Conservation (phyloP, 108 stramenopile species). For the Pseudonitzschia multiseries region DNA sequence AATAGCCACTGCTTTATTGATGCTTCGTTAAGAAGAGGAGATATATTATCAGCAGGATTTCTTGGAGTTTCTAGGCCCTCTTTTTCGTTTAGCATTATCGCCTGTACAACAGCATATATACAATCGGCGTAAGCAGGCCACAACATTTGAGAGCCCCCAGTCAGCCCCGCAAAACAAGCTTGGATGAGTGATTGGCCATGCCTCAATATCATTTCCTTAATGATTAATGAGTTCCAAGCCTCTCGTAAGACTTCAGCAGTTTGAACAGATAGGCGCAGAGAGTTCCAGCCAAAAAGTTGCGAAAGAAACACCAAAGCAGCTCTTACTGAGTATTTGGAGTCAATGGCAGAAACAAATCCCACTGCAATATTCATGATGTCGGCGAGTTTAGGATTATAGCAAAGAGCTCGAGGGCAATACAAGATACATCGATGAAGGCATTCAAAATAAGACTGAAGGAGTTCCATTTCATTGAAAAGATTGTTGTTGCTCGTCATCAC, state of each 20-base stretch:
- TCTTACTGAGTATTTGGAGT: slow-evolving; percentile 55
- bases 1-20: slow-evolving; percentile 30
- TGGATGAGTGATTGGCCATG: slow-evolving; percentile 42
- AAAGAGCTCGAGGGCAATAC: slow-evolving; percentile 52
- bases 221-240: slow-evolving; percentile 8
- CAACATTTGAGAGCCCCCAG: slow-evolving; percentile 60
- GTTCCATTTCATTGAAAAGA: slow-evolving; percentile 32
- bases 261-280: slow-evolving; percentile 30
- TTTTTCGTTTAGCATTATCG: slow-evolving; percentile 25
- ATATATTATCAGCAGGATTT: slow-evolving; percentile 16
- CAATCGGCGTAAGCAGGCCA: slow-evolving; percentile 52
- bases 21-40: slow-evolving; percentile 14
- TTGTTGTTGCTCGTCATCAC: slow-evolving; percentile 27
- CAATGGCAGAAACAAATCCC: slow-evolving; percentile 47
- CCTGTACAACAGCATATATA: slow-evolving; percentile 43
- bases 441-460: slow-evolving; percentile 53
- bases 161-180: slow-evolving; percentile 44
- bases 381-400: slow-evolving; percentile 29
- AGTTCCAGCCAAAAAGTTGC: slow-evolving; percentile 65
- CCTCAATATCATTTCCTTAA: slow-evolving; percentile 46
- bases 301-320: slow-evolving; percentile 49
- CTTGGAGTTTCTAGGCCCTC: not conserved
- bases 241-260: slow-evolving; percentile 22
- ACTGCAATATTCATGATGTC: slow-evolving; percentile 44
- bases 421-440: slow-evolving; percentile 51